Percentiles rank a stretch among this genome's conserved stretches.
Evolutionary conservation across 2,329 filamentous ascomycete genomes (phyloP).

Genomic region (Pyrenochaeta sp.): DNA sequence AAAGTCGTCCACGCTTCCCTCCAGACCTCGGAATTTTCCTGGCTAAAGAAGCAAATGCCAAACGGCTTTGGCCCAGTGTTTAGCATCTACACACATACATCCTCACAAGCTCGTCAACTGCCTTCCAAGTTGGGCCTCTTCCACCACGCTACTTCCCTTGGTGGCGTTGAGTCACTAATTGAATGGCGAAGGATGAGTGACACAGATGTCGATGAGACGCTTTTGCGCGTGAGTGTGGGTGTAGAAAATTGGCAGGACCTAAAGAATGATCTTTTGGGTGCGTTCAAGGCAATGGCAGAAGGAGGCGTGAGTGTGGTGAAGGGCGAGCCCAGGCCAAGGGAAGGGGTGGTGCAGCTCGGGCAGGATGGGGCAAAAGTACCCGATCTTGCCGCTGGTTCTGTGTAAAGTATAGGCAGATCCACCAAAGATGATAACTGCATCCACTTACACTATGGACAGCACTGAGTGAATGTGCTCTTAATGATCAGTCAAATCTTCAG

Average conservation of each 20-base stretch:
- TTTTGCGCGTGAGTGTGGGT: conserved; percentile 85
- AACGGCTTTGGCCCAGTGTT: conserved; percentile 91
- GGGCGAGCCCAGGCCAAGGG: neutral
- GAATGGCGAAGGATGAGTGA: conserved; percentile 97
- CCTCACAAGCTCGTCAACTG: conserved; percentile 69
- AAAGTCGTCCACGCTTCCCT: conserved; percentile 80
- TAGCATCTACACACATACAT: conserved; percentile 70
- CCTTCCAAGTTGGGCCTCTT: conserved; percentile 84
- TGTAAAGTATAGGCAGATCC: conserved; percentile 36
- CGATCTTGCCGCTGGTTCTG: conserved; percentile 25
- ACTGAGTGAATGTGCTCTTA: no score
- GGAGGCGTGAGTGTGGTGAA: neutral
- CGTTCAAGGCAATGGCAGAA: conserved; percentile 32
- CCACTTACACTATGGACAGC: no score
- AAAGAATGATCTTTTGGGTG: conserved; percentile 69
- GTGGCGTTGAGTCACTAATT: conserved; percentile 93
- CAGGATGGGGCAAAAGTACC: conserved; percentile 28
- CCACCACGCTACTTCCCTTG: conserved; percentile 93
- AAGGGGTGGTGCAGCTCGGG: conserved; percentile 30
- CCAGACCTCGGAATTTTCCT: conserved; percentile 70
- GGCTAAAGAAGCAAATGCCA: conserved; percentile 90
- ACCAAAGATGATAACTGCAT: no score
- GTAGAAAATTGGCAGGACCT: conserved; percentile 89
- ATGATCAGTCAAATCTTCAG: no score
- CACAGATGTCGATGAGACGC: conserved; percentile 70